Percentiles rank a stretch among this genome's conserved stretches.
Conservation (phyloP, 2,329 filamentous ascomycete genomes). For the Penicillium vulpinum region DNA sequence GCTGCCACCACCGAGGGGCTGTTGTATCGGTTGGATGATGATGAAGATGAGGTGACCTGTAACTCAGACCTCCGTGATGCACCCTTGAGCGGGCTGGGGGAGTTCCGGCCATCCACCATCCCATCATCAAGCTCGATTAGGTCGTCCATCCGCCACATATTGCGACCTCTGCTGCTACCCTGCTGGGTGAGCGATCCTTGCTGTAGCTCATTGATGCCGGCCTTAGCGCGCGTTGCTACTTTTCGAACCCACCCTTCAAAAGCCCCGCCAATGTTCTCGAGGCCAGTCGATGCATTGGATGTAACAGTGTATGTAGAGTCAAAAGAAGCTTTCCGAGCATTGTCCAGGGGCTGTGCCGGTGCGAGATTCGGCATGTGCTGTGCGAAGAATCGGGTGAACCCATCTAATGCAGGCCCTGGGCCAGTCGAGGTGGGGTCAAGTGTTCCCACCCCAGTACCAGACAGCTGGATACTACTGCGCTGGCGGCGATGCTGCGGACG, state of each 20-base stretch:
- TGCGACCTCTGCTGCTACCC: slow-evolving; percentile 23
- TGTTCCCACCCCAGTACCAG: slow-evolving; percentile 84
- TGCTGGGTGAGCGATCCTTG: slow-evolving; percentile 29
- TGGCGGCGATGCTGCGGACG: slow-evolving; percentile 42
- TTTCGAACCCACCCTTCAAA: slow-evolving; percentile 90
- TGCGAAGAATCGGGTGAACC: slow-evolving; percentile 78
- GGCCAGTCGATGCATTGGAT: slow-evolving; percentile 43
- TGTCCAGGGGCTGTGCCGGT: slow-evolving; percentile 63
- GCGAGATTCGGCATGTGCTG: slow-evolving; percentile 79
- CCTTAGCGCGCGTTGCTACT: slow-evolving; percentile 59
- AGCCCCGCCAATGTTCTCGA: slow-evolving; percentile 83
- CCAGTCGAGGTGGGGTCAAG: slow-evolving; percentile 58
- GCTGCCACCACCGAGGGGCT: slow-evolving; percentile 29
- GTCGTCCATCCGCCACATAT: slow-evolving; percentile 39
- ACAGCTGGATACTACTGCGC: slow-evolving; percentile 60
- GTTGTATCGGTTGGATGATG: slow-evolving; percentile 26
- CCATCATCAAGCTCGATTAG: slow-evolving; percentile 47
- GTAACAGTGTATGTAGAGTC: slow-evolving; percentile 36
- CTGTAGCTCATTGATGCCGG: slow-evolving; percentile 42
- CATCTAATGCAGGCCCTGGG: slow-evolving; percentile 76
- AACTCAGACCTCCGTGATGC: slow-evolving; percentile 19
- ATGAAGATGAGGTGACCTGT: slow-evolving; percentile 23
- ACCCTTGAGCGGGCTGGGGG: slow-evolving; percentile 19
- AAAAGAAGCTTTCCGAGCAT: slow-evolving; percentile 34
- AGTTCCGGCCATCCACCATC: slow-evolving; percentile 29